Percentiles rank a stretch among this genome's conserved stretches.
Evolutionary conservation across 2,329 filamentous ascomycete species (phyloP).

Genomic region (Cryphonectria naterciae): DNA sequence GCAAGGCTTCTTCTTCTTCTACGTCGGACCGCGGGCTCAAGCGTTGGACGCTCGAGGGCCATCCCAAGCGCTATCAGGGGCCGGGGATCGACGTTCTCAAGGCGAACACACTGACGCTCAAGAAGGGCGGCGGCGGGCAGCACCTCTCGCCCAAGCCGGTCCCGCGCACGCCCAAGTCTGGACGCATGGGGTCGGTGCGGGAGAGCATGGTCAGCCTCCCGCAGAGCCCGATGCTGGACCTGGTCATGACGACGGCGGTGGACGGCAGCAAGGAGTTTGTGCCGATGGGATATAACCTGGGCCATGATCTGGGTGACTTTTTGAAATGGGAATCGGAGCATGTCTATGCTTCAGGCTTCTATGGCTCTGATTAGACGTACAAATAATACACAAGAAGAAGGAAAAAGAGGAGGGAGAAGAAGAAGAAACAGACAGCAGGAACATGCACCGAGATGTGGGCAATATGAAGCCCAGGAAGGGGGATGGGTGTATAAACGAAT

Average conservation of each 20-base stretch:
- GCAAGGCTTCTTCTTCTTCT: slow-evolving; percentile 18
- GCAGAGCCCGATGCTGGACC: slow-evolving; percentile 55
- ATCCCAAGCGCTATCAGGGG: slow-evolving; percentile 38
- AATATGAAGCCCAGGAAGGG: neutral
- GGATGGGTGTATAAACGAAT: neutral
- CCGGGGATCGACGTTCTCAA: slow-evolving; percentile 32
- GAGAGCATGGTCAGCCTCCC: slow-evolving; percentile 51
- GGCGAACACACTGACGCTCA: slow-evolving; percentile 32
- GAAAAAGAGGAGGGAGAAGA: too few species aligned
- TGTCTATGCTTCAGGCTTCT: slow-evolving; percentile 43
- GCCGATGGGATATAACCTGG: slow-evolving; percentile 65
- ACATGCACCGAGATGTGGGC: neutral
- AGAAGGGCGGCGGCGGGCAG: slow-evolving; percentile 17
- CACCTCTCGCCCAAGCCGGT: neutral
- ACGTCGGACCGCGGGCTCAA: slow-evolving; percentile 35
- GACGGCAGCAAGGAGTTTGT: slow-evolving; percentile 46
- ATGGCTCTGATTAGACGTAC: slow-evolving; percentile 24
- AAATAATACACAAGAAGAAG: neutral
- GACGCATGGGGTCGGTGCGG: slow-evolving; percentile 28
- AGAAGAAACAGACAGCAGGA: neutral
- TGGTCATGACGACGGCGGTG: slow-evolving; percentile 46
- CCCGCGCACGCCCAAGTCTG: slow-evolving; percentile 18
- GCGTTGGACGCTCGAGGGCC: slow-evolving; percentile 44
- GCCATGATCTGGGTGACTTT: slow-evolving; percentile 63
- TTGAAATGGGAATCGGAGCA: slow-evolving; percentile 61